These are phyloP conservation scores for Xerophyta viscosa DNA, from an alignment of 106 monocot species.

Conservation along the genomic window DNA sequence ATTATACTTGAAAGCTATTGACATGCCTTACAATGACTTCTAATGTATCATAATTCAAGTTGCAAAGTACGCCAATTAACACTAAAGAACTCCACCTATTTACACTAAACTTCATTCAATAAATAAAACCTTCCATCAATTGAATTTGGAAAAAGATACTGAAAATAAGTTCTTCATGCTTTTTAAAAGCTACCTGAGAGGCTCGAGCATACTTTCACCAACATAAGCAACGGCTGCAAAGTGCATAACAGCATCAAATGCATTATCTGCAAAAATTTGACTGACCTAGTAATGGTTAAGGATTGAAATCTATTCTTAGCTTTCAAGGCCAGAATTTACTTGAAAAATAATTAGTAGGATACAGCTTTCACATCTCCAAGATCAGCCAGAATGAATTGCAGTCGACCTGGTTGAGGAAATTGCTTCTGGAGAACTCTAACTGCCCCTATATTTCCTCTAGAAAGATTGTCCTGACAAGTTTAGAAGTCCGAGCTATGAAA, in stretches of 20 bases:
- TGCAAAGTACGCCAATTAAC: too few relatives aligned
- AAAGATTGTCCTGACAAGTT: slow-evolving; percentile 65
- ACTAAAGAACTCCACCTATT: too few relatives aligned
- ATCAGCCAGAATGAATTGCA: slow-evolving; percentile 66
- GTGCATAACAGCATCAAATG: slow-evolving; percentile 55
- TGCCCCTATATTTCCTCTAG: slow-evolving; percentile 70
- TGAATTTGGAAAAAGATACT: too few relatives aligned
- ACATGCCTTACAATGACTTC: too few relatives aligned
- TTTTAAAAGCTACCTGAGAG: slow-evolving; percentile 24
- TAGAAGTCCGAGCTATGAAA: neutral
- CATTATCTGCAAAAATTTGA: slow-evolving; percentile 36
- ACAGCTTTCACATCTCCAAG: slow-evolving; percentile 63
- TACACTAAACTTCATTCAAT: too few relatives aligned
- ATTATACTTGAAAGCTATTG: too few relatives aligned
- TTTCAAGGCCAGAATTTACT: neutral
- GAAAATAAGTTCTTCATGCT: neutral
- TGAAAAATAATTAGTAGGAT: slow-evolving; percentile 19
- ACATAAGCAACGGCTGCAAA: slow-evolving; percentile 54
- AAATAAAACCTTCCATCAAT: too few relatives aligned
- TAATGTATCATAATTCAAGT: too few relatives aligned
- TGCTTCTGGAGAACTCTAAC: slow-evolving; percentile 43
- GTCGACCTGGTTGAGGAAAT: slow-evolving; percentile 65
- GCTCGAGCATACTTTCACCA: slow-evolving; percentile 43
- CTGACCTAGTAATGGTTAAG: slow-evolving; percentile 30
- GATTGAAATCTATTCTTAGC: slow-evolving; percentile 7